phyloP scores from a whole-genome alignment of 345 rosid genomes.

The Odontarrhena argentea region DNA sequence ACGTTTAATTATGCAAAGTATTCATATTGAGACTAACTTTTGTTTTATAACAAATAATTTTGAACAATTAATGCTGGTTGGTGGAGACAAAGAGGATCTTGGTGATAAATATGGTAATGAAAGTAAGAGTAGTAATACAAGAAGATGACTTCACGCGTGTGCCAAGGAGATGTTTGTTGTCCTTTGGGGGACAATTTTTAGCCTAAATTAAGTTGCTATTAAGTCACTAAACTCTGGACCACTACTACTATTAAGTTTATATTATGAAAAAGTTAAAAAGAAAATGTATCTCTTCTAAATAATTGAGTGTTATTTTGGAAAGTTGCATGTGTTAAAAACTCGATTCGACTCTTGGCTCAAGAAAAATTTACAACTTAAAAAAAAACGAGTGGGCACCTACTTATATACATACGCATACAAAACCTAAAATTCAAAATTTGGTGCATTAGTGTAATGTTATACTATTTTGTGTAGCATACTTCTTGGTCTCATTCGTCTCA shows the following conservation, averaged over 20 bases:
- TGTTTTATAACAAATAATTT: background rate
- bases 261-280: constrained; percentile 5
- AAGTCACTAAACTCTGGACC: constrained; percentile 32
- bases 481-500: no score
- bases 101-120: constrained; percentile 39
- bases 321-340: constrained; percentile 9
- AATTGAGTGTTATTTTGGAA: constrained; percentile 7
- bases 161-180: constrained; percentile 39
- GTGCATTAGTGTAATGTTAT: no score
- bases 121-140: constrained; percentile 13
- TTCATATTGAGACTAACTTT: constrained; percentile 19
- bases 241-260: constrained; percentile 24
- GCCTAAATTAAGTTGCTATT: constrained; percentile 39
- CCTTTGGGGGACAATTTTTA: constrained; percentile 39
- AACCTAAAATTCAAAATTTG: background rate
- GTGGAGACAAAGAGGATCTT: constrained; percentile 47
- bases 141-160: constrained; percentile 41
- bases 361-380: constrained; percentile 16
- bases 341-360: constrained; percentile 38
- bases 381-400: constrained; percentile 6
- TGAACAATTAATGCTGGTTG: constrained; percentile 39
- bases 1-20: background rate
- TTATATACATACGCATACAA: background rate
- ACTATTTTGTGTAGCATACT: no score
- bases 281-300: constrained; percentile 4